Base-by-base conservation (phyloP, 2,329 filamentous ascomycete genomes). In the Aspergillaceae sp. region DNA sequence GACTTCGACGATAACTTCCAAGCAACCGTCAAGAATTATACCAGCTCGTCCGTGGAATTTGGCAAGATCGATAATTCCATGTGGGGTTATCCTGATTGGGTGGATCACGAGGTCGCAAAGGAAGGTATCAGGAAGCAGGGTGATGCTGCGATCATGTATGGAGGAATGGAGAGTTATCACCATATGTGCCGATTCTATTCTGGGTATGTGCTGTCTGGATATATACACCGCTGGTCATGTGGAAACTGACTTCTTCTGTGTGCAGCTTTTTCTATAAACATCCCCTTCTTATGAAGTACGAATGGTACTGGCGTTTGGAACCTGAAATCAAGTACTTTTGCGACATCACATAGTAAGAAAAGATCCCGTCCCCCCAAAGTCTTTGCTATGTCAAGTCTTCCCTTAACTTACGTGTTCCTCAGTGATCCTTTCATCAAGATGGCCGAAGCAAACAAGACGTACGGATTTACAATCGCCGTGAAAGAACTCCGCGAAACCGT, bases 241-340 rank as follows among this genome's bases (percentile, higher is more conserved):
- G 36, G 11, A 19, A 8, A 27, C 36, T 38, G 36, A 38, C 36
- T 9, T 26, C 5, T n/a, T 3, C 26, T 38, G 8, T 38, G 36
- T 29, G 7, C 48, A 83, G 88, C 38, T 92, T 94, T 71, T 98
- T 98, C 72, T 98, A 92, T 76, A 95, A 96, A 68, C 92, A 98
- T 65, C 86, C 90, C 53, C 79, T 97, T 32, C 79, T 98, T 40
- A 80, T 86, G 63, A 97, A 97, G 70, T 98, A 97, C 71, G 89
- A 97, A 64, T 98, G 92, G 92, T 98, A 98, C 75, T 98, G 92
- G 92, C 88, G 92, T 53, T 75, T 98, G 58, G 92, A 98, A 76
- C 92, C 92, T 54, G 92, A 98, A 71, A 97, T 98, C 79, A 96
- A 91, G 73, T 98, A 97, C 74, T 98, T 98, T 74, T 98, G 92